phyloP scores from a whole-genome alignment of 2,329 filamentous ascomycete species.

The Juglanconis sp. region DNA sequence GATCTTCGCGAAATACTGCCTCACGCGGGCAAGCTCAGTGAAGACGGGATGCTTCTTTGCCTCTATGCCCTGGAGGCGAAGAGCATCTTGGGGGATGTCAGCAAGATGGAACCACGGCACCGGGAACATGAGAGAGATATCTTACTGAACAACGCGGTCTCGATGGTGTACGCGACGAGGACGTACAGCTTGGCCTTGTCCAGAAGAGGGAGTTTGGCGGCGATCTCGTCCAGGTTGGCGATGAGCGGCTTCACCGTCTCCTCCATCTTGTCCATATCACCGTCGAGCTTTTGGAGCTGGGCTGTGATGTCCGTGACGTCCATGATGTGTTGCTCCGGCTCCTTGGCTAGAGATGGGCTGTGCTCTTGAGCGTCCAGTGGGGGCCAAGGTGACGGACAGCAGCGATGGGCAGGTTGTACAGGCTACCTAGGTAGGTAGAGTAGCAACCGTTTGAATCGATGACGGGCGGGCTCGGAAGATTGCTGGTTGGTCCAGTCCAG shows the following conservation, averaged over 20 bases:
- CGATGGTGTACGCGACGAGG: constrained; percentile 82
- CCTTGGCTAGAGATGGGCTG: not conserved
- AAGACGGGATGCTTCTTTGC: constrained; percentile 84
- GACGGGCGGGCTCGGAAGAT: no score
- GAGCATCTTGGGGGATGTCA: constrained; percentile 51
- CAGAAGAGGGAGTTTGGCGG: constrained; percentile 80
- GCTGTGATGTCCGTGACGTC: constrained; percentile 57
- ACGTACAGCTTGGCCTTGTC: constrained; percentile 94
- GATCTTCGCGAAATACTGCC: constrained; percentile 91
- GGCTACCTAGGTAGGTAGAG: no score
- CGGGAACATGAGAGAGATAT: not conserved
- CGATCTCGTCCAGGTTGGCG: constrained; percentile 60
- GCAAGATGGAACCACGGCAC: not conserved
- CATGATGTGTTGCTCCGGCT: constrained; percentile 29
- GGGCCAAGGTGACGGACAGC: no score
- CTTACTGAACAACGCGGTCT: constrained; percentile 83
- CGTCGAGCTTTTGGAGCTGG: constrained; percentile 70
- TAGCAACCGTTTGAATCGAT: no score
- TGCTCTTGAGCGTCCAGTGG: no score
- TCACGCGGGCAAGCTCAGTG: constrained; percentile 79
- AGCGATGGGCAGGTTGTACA: no score
- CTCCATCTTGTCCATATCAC: constrained; percentile 76
- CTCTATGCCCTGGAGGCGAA: constrained; percentile 75
- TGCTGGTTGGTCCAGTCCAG: no score
- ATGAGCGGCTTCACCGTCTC: constrained; percentile 72